Evolutionary conservation across 108 stramenopile species (phyloP).

Genomic region (Nitzschia putrida): DNA sequence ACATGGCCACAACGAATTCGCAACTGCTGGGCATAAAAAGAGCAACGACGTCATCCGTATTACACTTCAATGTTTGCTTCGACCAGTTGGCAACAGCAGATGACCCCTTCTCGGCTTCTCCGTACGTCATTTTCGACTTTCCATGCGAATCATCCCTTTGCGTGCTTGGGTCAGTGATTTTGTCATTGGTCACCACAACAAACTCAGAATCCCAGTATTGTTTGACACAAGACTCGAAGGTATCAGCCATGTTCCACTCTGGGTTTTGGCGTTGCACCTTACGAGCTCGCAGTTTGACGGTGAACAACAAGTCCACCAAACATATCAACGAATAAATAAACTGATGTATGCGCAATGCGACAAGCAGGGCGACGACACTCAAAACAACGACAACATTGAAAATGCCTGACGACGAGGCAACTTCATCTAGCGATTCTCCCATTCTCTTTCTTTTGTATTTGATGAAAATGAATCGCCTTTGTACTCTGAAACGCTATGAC

Average conservation of each 20-base stretch:
- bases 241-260: slow-evolving; percentile 28
- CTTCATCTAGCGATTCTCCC: no score
- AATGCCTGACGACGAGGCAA: no score
- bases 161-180: neutral
- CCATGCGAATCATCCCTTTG: neutral
- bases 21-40: slow-evolving; percentile 25
- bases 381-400: no score
- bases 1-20: slow-evolving; percentile 19
- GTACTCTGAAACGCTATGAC: no score
- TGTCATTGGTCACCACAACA: slow-evolving; percentile 7
- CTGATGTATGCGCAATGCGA: neutral
- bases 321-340: neutral
- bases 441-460: no score
- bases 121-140: slow-evolving; percentile 21
- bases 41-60: slow-evolving; percentile 15
- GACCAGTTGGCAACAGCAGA: slow-evolving; percentile 22
- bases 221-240: slow-evolving; percentile 15
- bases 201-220: slow-evolving; percentile 13
- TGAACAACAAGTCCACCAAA: slow-evolving; percentile 20
- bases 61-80: neutral
- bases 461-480: no score
- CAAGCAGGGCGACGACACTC: no score
- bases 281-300: slow-evolving; percentile 17
- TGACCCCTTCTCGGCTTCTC: slow-evolving; percentile 24
- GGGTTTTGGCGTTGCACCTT: slow-evolving; percentile 10